Evolutionary conservation across 257 asterid genomes (phyloP), one percentile per base, ranked within the genome.

Genomic region (Hygrophila difformis): DNA sequence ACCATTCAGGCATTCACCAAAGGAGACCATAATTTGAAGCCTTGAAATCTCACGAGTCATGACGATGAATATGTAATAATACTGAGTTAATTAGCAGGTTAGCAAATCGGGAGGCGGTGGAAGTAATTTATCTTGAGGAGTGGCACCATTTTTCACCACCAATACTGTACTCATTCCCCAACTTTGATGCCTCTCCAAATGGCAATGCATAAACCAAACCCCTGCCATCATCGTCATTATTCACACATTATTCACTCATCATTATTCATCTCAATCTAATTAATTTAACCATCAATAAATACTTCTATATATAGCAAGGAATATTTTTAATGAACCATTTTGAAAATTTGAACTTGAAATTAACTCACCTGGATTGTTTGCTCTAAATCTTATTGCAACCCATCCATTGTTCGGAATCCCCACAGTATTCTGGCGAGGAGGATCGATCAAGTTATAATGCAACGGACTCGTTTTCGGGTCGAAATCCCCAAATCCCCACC

Each of bases 131-230:
- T 67, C 39, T 9, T 70, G 36, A 34, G 52, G 37, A 26, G 74
- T 42, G n/a, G 18, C 72, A 31, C 79, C 84, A 59, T 76, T 49
- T 42, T 71, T 67, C 2, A 76, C 79, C 34, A 71, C 21, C 39
- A 76, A 17, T 16, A 64, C 69, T 17, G 67, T 31, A 24, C 69
- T 44, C 73, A 76, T 65, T 42, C 79, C 84, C 84, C 84, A 71
- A 31, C 68, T 64, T 44, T 63, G 72, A 59, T 76, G 84, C 55
- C 78, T 64, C 65, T 76, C 79, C 65, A 75, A 62, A 66, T 75
- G 84, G 45, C 84, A 75, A 47, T 75, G 84, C 66, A 71, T 13
- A 52, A 68, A 31, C 79, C 84, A 75, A 23, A 71, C 84, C 38
- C 84, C 84, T n/a, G n/a, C n/a, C n/a, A n/a, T n/a, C n/a, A n/a